Evolutionary conservation across 768 basidiomycete genomes (phyloP), one percentile per base, ranked within the genome.

Genomic region (Boletus rex-veris): DNA sequence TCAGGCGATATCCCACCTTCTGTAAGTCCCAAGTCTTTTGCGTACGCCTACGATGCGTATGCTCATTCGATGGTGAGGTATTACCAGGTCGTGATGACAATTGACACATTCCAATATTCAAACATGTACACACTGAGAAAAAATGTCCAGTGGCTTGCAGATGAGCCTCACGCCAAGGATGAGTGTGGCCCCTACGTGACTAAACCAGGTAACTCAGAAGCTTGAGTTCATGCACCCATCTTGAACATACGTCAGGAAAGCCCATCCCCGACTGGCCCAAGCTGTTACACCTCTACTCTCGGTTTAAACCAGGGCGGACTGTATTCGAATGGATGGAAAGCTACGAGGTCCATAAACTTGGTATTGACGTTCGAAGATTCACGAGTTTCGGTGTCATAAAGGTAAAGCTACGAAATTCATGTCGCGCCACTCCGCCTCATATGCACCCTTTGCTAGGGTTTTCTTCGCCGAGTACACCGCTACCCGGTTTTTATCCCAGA

Each of bases 331-430:
- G 97, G 96, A 90, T 93, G 77, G 83, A 90, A 60, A 75, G 76
- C 39, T 77, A 92, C 61, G 75, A 84, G 19, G 82, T 94, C 16
- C 80, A 85, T 45, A 73, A 76, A 7, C 70, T 85, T 19, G 92
- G 90, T 3, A 86, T 98, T 48, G 97, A 99, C 67, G 80, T 91
- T 8, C 83, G 96, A 9, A 83, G 97, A n/a, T 97, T 99, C 70
- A 85, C 92, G 16, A 94, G 90, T 56, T 99, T 98, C 64, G 97
- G 97, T 6, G 90, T 98, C 21, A 96, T 99, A 74, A 99, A 99
- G 74, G 90, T 84, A 67, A 15, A 59, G n/a, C 11, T 40, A 41
- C 14, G 45, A 30, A 46, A 19, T 38, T 45, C 30, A 24, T 33
- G 16, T 40, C 33, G 24, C 11, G 24, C 19, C 31, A 49, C 21